Base-by-base conservation (phyloP, 805 yeast species). In the Ascoidea tarda region DNA sequence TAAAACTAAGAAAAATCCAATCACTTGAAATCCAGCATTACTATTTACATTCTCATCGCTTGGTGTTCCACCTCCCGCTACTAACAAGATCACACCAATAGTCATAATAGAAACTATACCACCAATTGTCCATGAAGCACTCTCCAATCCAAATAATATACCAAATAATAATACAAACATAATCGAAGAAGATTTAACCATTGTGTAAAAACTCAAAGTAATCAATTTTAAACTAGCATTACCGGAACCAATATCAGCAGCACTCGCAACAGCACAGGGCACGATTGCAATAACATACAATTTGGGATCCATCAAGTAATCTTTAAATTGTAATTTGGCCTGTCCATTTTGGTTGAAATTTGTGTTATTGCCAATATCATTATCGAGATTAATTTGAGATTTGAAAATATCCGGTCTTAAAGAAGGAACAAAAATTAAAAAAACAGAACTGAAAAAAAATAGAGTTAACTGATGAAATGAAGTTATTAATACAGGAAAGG, bases 161-260 rank as follows among this genome's bases (percentile, higher is more conserved):
- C 97, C 91, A 72, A 95, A 93, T 5, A 91, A 59, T 32, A 93
- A 69, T 42, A 93, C 99, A 72, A 93, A 93, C 33, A 90, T 83
- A 50, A 93, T 75, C 14, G 91, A 79, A 5, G 93, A 81, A 0
- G 97, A 85, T 64, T 93, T 93, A 54, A 93, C 80, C 88, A 91
- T 89, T 6, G 98, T 91, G 66, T 90, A 93, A 49, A 90, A 77
- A 16, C 90, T 80, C 57, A 93, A 72, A 1, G 96, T 78, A 49
- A 93, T 84, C 62, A 78, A 82, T 57, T 83, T 73, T 60, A 90
- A 78, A 32, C 96, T 84, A 42, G 84, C 79, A 66, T 93, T 93
- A 33, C 96, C 91, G 57, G 89, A 73, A 1, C 99, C 98, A 58
- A 93, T 89, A 66, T 93, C 99, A 16, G 95, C 91, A 1, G 95